These are phyloP conservation scores for Sporisorium iseilematis-ciliati DNA, from an alignment of 1,284 basidiomycete species.

Conservation along the genomic window DNA sequence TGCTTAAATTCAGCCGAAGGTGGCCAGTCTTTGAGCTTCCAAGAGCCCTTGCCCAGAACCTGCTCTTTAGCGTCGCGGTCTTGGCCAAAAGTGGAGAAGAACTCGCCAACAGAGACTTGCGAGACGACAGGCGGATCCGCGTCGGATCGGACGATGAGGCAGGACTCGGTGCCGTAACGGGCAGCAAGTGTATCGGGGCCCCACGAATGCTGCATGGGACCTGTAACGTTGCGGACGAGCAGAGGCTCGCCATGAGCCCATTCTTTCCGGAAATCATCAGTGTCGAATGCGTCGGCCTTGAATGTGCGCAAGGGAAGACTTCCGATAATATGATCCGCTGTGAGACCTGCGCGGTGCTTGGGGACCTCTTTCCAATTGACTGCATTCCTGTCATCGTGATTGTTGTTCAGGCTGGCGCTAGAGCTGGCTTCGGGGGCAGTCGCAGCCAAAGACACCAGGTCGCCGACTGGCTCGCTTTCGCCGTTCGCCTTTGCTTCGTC, in stretches of 20 bases:
- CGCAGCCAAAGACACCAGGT: too few relatives aligned
- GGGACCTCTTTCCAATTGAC: slow-evolving; percentile 23
- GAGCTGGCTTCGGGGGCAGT: background rate
- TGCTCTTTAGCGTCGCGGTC: slow-evolving; percentile 74
- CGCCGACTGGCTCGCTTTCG: background rate
- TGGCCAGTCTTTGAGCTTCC: slow-evolving; percentile 97
- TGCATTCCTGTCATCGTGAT: slow-evolving; percentile 1
- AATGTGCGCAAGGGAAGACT: slow-evolving; percentile 25
- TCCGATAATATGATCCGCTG: slow-evolving; percentile 31
- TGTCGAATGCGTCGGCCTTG: slow-evolving; percentile 17
- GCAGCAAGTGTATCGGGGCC: slow-evolving; percentile 80
- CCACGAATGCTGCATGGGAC: slow-evolving; percentile 73
- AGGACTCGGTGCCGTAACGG: slow-evolving; percentile 75
- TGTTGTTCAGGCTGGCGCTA: background rate
- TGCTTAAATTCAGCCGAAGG: slow-evolving; percentile 84
- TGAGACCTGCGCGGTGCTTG: slow-evolving; percentile 18
- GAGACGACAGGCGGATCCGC: slow-evolving; percentile 76
- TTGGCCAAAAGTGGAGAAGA: slow-evolving; percentile 83
- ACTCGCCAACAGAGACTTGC: slow-evolving; percentile 77
- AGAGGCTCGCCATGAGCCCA: slow-evolving; percentile 57
- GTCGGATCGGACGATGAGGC: slow-evolving; percentile 74
- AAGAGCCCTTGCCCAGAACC: slow-evolving; percentile 67
- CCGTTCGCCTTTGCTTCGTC: background rate
- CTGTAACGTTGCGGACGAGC: slow-evolving; percentile 49
- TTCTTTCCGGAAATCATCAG: slow-evolving; percentile 26